Conservation (phyloP, 139 green algal species). For the Tetradesmus lagerheimii region DNA sequence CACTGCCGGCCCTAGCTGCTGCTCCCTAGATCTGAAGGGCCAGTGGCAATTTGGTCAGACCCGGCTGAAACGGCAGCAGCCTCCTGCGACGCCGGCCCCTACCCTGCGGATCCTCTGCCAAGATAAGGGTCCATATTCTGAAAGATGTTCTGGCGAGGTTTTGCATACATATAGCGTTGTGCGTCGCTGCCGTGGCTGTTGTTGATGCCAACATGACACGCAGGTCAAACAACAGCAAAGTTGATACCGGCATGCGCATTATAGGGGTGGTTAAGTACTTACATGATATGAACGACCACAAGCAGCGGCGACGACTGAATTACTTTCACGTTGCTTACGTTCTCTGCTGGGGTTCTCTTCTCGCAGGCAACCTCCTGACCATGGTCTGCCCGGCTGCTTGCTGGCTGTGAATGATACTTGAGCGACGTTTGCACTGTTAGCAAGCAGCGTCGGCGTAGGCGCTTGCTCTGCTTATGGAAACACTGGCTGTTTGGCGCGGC, state of each 20-base stretch:
- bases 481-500: not conserved
- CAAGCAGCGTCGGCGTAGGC: not conserved
- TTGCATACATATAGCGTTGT: too few species aligned
- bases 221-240: not conserved
- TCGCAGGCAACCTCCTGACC: not conserved
- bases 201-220: not conserved
- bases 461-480: not conserved
- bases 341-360: not conserved
- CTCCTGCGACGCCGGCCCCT: too few species aligned
- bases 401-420: not conserved
- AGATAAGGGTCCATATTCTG: too few species aligned
- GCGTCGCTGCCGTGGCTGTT: not conserved
- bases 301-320: too few species aligned
- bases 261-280: not conserved
- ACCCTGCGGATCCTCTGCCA: too few species aligned
- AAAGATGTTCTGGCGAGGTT: too few species aligned
- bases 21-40: too few species aligned
- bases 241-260: not conserved
- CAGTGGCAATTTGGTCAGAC: too few species aligned
- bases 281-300: not conserved
- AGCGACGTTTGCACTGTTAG: not conserved
- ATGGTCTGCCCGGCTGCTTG: not conserved
- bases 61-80: too few species aligned
- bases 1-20: too few species aligned
- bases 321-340: not conserved